Evolutionary conservation across 768 basidiomycete species (phyloP), one percentile per base, ranked within the genome.

Genomic region (Panellus pusillus): DNA sequence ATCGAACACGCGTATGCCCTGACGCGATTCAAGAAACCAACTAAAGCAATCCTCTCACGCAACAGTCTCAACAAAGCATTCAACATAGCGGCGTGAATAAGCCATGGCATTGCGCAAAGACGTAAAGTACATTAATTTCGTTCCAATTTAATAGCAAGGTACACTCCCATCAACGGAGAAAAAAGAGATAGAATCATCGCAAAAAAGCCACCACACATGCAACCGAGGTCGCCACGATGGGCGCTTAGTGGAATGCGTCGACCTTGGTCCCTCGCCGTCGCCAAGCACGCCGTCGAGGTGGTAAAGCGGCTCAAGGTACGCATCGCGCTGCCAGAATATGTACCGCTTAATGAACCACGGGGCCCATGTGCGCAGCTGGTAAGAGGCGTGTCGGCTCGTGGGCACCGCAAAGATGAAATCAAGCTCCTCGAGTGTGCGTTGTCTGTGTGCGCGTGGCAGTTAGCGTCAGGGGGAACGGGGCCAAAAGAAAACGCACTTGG

Each of bases 401-500:
- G 68, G 61, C 9, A 69, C 65, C 20, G 57, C 54, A 31, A 61
- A 61, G 19, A 61, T 49, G 18, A 47, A 54, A 42, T 60, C 61
- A 17, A 60, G 50, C 44, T 62, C 44, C 38, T 41, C 45, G 27
- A 42, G 38, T 17, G 45, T 47, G 39, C 45, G 46, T 28, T 46
- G 39, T 36, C 44, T 46, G 44, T 44, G 17, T 9, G 27, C 19
- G 17, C 24, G n/a, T 12, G n/a, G 3, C 14, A 19, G 24, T 18
- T 29, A 9, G 32, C 32, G 14, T 35, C 11, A 2, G 24, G 17
- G 3, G 19, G 1, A 15, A 19, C 80, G 61, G 82, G 80, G 35
- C 81, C 71, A 74, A 57, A 73, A 73, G 8, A 74, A 71, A 39
- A 37, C 14, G 20, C 24, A 37, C 68, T 83, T 83, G 45, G 81